These are phyloP conservation scores for Ottelia alismoides DNA, from an alignment of 106 monocot genomes.

Conservation along the genomic window DNA sequence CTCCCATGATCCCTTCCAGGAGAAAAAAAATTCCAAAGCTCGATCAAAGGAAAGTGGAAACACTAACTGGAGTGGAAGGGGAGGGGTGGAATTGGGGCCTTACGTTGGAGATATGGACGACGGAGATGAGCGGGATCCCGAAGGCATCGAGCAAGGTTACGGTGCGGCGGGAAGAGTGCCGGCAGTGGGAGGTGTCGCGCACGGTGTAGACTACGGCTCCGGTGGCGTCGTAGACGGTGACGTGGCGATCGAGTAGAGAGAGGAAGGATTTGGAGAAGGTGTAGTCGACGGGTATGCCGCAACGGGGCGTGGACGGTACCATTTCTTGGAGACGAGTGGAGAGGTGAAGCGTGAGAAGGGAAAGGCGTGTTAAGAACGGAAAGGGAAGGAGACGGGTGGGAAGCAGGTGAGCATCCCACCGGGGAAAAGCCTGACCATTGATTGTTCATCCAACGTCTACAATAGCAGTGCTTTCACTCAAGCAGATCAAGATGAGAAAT, in stretches of 20 bases:
- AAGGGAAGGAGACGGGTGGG: no score
- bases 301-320: no score
- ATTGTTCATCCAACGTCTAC: no score
- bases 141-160: constrained; percentile 9
- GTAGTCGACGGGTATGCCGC: constrained; percentile 16
- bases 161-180: neutral
- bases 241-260: neutral
- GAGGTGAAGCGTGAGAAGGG: no score
- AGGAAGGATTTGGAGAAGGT: constrained; percentile 4
- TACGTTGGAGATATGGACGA: constrained; percentile 1
- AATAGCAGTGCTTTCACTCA: no score
- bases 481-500: no score
- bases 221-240: constrained; percentile 9
- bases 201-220: constrained; percentile 9
- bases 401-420: no score
- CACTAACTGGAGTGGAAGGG: neutral
- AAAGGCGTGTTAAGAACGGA: no score
- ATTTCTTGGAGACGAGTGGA: no score
- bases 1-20: constrained; percentile 61
- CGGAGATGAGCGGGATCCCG: constrained; percentile 8
- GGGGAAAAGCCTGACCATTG: no score
- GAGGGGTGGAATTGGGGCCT: neutral
- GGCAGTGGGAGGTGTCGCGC: neutral
- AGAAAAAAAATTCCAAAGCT: neutral
- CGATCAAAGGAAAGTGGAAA: neutral